Evolutionary conservation across 805 yeast species (phyloP).

Genomic region (Isabelozyma heimii): DNA sequence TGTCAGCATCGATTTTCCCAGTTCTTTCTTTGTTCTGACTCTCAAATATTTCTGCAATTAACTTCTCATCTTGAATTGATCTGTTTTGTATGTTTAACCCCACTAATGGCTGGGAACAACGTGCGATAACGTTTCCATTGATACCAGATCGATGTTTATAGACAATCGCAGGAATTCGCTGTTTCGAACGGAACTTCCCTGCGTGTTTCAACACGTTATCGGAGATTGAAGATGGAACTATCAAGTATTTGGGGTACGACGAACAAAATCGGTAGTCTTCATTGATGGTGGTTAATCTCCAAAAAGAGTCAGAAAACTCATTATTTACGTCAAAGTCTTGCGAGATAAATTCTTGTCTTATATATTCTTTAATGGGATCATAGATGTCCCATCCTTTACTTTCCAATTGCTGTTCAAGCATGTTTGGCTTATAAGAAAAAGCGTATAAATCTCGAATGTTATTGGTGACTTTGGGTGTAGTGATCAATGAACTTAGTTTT

Average conservation of each 20-base stretch:
- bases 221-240: conserved; percentile 75
- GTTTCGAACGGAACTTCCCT: conserved; percentile 79
- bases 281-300: conserved; percentile 75
- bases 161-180: conserved; percentile 76
- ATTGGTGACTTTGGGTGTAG: conserved; percentile 52
- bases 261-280: conserved; percentile 62
- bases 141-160: conserved; percentile 59
- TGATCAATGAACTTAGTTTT: conserved; percentile 61
- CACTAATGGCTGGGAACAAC: conserved; percentile 91
- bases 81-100: conserved; percentile 80
- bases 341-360: conserved; percentile 62
- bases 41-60: conserved; percentile 70
- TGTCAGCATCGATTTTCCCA: conserved; percentile 11
- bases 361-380: conserved; percentile 60
- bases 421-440: conserved; percentile 73
- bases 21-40: conserved; percentile 44
- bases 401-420: conserved; percentile 52
- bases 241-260: conserved; percentile 67
- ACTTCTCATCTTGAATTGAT: conserved; percentile 86
- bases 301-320: conserved; percentile 25
- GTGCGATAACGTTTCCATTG: conserved; percentile 74
- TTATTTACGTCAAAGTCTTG: conserved; percentile 9
- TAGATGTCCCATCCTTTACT: conserved; percentile 71
- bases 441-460: conserved; percentile 61
- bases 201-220: conserved; percentile 84